Evolutionary conservation across 2,329 filamentous ascomycete species (phyloP).

Genomic region (Exutisphaerella laricina): DNA sequence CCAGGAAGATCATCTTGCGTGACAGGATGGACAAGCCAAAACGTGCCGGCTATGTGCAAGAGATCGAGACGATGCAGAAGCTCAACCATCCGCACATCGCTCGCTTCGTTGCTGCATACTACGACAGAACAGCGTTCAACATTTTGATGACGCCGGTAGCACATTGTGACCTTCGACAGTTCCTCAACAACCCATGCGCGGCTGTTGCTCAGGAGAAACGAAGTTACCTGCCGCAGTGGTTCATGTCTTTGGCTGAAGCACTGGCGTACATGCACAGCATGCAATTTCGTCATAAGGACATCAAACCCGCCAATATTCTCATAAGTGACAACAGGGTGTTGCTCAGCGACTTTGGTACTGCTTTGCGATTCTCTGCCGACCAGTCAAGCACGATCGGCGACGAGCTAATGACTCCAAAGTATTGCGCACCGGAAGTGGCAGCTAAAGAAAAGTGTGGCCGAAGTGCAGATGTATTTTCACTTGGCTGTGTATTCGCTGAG

Average conservation of each 20-base stretch:
- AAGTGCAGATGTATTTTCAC: slow-evolving; percentile 4
- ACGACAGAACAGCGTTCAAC: slow-evolving; percentile 34
- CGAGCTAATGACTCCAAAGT: slow-evolving; percentile 14
- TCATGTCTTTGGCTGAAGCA: slow-evolving; percentile 7
- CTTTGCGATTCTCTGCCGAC: not conserved
- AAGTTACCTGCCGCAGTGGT: slow-evolving; percentile 5
- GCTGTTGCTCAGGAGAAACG: not conserved
- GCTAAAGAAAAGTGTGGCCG: not conserved
- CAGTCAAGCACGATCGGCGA: not conserved
- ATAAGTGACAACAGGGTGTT: slow-evolving; percentile 52
- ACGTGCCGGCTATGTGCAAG: slow-evolving; percentile 1
- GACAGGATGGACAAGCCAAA: not conserved
- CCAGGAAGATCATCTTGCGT: slow-evolving; percentile 6
- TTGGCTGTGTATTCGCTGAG: slow-evolving; percentile 4
- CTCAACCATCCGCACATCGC: slow-evolving; percentile 42
- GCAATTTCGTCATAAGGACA: slow-evolving; percentile 46
- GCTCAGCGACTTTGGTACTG: slow-evolving; percentile 12
- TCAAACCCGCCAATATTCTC: slow-evolving; percentile 95
- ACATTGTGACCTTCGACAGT: slow-evolving; percentile 9
- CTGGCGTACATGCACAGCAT: slow-evolving; percentile 9
- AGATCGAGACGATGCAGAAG: slow-evolving; percentile 11
- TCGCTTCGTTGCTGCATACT: slow-evolving; percentile 77
- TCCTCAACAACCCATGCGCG: slow-evolving; percentile 4
- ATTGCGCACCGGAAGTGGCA: slow-evolving; percentile 12
- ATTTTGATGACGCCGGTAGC: slow-evolving; percentile 13